These are phyloP conservation scores for Papiliotrema nemorosa DNA, from an alignment of 1,284 basidiomycete species.

Conservation along the genomic window DNA sequence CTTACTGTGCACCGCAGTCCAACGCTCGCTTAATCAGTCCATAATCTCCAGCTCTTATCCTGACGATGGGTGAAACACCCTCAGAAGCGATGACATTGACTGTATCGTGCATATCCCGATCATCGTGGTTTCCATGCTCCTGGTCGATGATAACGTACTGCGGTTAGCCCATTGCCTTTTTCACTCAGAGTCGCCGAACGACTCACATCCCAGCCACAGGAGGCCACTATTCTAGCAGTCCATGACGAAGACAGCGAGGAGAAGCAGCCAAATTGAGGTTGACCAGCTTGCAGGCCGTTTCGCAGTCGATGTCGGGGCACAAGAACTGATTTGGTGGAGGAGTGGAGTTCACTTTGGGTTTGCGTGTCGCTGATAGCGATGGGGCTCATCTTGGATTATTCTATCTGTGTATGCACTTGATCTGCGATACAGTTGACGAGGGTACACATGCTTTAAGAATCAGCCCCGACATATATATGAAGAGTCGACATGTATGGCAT, in stretches of 20 bases:
- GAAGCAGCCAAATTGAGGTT: background rate
- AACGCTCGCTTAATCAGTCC: constrained; percentile 36
- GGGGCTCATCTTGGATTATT: too few species aligned
- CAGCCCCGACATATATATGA: too few species aligned
- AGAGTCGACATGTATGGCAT: too few species aligned
- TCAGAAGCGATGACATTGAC: constrained; percentile 29
- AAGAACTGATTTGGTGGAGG: too few species aligned
- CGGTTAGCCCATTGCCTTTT: background rate
- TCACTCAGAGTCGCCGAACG: background rate
- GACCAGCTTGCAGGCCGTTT: background rate
- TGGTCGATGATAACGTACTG: constrained; percentile 30
- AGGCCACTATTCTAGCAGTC: constrained; percentile 6
- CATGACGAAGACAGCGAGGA: background rate
- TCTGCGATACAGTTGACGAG: too few species aligned
- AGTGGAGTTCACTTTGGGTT: too few species aligned
- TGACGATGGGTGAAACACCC: constrained; percentile 29
- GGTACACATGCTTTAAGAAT: too few species aligned
- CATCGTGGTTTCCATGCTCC: constrained; percentile 26
- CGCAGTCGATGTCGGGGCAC: background rate
- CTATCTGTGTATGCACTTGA: too few species aligned
- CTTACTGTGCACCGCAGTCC: constrained; percentile 40
- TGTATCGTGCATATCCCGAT: constrained; percentile 35
- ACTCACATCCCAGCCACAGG: constrained; percentile 11
- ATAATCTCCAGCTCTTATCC: constrained; percentile 21
- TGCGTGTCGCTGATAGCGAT: too few species aligned